phyloP scores from a whole-genome alignment of 805 yeast species.

The Starmerella sp. region DNA sequence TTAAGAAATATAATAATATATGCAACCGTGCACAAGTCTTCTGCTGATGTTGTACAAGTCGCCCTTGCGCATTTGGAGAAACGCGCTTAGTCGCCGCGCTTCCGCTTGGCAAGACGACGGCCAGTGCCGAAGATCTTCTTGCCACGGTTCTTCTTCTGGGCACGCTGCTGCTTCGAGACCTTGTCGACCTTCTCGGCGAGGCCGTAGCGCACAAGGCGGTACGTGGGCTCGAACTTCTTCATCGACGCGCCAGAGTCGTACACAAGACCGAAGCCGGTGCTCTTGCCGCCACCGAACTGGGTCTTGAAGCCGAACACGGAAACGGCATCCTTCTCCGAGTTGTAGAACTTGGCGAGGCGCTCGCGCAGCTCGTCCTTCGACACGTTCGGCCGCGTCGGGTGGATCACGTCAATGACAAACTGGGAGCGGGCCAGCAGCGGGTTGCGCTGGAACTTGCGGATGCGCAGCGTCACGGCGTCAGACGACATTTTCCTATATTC shows the following conservation, averaged over 20 bases:
- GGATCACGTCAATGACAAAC: conserved; percentile 98
- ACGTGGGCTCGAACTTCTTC: conserved; percentile 96
- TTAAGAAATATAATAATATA: conserved; percentile 5
- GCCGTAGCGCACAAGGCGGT: conserved; percentile 99
- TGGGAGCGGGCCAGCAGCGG: conserved; percentile 99
- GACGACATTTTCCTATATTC: conserved; percentile 36
- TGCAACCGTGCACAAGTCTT: conserved; percentile 8
- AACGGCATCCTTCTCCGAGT: conserved; percentile 84
- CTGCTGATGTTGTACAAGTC: conserved; percentile 1
- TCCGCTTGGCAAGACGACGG: conserved; percentile 71
- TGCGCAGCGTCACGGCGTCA: conserved; percentile 99
- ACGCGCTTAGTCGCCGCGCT: conserved; percentile 22
- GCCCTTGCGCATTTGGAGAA: neutral
- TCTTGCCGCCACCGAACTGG: conserved; percentile 99
- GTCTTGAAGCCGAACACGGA: conserved; percentile 99
- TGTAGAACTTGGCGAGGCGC: conserved; percentile 77
- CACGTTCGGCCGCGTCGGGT: conserved; percentile 98
- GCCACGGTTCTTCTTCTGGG: conserved; percentile 99
- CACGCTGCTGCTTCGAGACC: conserved; percentile 99
- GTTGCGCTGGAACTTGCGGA: conserved; percentile 98
- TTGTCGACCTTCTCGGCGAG: conserved; percentile 91
- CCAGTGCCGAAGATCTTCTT: conserved; percentile 99
- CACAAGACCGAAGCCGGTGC: conserved; percentile 97
- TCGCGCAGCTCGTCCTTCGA: conserved; percentile 99
- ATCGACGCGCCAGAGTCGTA: conserved; percentile 97